Percentiles rank a stretch among this genome's conserved stretches.
These are phyloP conservation scores for Ustilago loliicola DNA, from an alignment of 1,284 basidiomycete genomes.

Conservation along the genomic window DNA sequence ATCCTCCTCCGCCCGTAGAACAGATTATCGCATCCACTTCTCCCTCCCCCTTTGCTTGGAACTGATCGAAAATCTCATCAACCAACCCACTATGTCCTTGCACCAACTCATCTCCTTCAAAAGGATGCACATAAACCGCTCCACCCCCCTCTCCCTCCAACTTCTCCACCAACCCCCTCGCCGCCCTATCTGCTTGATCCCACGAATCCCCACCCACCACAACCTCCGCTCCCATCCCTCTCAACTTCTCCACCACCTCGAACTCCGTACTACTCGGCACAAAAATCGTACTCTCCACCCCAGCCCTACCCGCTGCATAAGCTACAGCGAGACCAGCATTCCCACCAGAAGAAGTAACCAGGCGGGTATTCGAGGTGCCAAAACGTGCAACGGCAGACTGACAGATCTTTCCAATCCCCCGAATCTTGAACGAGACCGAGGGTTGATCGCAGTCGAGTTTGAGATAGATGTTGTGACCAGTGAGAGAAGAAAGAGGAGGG, in stretches of 20 bases:
- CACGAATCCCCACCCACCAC: conserved; percentile 37
- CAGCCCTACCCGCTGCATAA: conserved; percentile 52
- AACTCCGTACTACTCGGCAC: conserved; percentile 53
- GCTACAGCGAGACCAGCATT: conserved; percentile 69
- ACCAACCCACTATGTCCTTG: conserved; percentile 61
- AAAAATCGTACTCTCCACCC: conserved; percentile 62
- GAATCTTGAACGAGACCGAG: conserved; percentile 66
- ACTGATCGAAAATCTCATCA: conserved; percentile 29
- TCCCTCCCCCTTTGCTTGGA: background rate
- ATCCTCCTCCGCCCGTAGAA: conserved; percentile 37
- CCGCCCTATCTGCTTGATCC: conserved; percentile 48
- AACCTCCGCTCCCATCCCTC: conserved; percentile 50
- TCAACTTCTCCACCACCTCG: conserved; percentile 44
- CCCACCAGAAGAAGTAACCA: conserved; percentile 66
- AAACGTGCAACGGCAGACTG: conserved; percentile 5
- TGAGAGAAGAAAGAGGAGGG: conserved; percentile 12
- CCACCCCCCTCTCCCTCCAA: background rate
- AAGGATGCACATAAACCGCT: conserved; percentile 64
- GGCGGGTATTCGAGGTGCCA: conserved; percentile 35
- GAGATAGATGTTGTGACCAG: conserved; percentile 60
- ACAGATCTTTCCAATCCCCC: conserved; percentile 56
- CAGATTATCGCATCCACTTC: conserved; percentile 29
- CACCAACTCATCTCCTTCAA: conserved; percentile 61
- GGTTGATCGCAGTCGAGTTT: conserved; percentile 69
- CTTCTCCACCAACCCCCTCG: conserved; percentile 29